Evolutionary conservation across 768 basidiomycete genomes (phyloP).

Genomic region (Tricholoma saponaceum): DNA sequence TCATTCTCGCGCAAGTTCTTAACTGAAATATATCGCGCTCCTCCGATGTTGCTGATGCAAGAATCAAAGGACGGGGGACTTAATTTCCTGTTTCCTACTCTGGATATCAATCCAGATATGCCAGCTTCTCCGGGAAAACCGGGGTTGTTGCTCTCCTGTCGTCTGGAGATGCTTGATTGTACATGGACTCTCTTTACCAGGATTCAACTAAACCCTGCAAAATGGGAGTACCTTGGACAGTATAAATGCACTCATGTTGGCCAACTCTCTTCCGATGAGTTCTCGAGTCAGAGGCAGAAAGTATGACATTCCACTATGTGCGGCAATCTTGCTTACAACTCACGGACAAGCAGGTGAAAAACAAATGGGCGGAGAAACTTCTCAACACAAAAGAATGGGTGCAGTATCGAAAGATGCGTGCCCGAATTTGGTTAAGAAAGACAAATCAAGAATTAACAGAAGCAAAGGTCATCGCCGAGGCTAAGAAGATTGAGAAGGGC

Average conservation of each 20-base stretch:
- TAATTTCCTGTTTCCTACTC: constrained; percentile 15
- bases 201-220: constrained; percentile 1
- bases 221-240: constrained; percentile 23
- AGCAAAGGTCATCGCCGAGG: not conserved
- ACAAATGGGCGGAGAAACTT: constrained; percentile 14
- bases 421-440: constrained; percentile 20
- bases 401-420: constrained; percentile 21
- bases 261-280: constrained; percentile 15
- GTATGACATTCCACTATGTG: constrained; percentile 1
- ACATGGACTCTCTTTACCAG: constrained; percentile 18
- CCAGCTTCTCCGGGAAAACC: constrained; percentile 19
- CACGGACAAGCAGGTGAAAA: constrained; percentile 11
- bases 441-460: not conserved
- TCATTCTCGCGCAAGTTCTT: constrained; percentile 6
- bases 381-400: constrained; percentile 8
- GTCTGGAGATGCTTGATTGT: constrained; percentile 15
- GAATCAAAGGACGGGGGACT: not conserved
- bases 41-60: not conserved
- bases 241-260: constrained; percentile 18
- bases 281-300: constrained; percentile 9
- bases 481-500: too few relatives aligned
- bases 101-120: constrained; percentile 18
- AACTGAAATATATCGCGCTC: not conserved
- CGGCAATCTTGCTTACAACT: not conserved
- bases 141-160: constrained; percentile 19